phyloP scores from a whole-genome alignment of 163 green algal species.

The Prototheca stagnorum region DNA sequence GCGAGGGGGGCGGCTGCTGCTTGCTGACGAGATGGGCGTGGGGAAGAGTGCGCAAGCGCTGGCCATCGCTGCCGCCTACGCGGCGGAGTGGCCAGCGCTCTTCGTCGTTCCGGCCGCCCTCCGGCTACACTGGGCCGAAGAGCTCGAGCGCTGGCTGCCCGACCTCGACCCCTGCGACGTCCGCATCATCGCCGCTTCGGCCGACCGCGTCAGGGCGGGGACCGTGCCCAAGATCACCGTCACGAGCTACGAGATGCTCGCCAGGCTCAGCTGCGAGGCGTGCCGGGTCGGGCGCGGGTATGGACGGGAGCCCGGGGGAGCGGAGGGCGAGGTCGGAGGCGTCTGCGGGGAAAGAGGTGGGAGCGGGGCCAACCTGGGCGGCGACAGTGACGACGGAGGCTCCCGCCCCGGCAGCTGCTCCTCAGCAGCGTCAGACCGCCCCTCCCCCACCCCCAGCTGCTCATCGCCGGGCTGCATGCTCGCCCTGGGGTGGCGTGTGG shows the following conservation, averaged over 20 bases:
- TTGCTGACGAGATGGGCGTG: conserved; percentile 90
- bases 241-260: conserved; percentile 74
- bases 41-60: conserved; percentile 89
- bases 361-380: too few species aligned
- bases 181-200: conserved; percentile 37
- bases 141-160: conserved; percentile 88
- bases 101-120: conserved; percentile 73
- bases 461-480: too few species aligned
- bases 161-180: conserved; percentile 51
- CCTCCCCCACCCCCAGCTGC: too few species aligned
- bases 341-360: too few species aligned
- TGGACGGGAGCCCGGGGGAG: too few species aligned
- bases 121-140: conserved; percentile 86
- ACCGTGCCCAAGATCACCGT: conserved; percentile 1
- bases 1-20: conserved; percentile 47
- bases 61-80: conserved; percentile 58
- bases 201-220: conserved; percentile 17
- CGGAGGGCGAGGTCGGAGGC: too few species aligned
- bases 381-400: too few species aligned
- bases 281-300: conserved; percentile 31
- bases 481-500: too few species aligned
- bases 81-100: conserved; percentile 79
- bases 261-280: conserved; percentile 46
- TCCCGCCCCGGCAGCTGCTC: too few species aligned
- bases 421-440: too few species aligned